Conservation (phyloP, 2,329 filamentous ascomycete genomes). For the Plectosphaerella cucumerina region DNA sequence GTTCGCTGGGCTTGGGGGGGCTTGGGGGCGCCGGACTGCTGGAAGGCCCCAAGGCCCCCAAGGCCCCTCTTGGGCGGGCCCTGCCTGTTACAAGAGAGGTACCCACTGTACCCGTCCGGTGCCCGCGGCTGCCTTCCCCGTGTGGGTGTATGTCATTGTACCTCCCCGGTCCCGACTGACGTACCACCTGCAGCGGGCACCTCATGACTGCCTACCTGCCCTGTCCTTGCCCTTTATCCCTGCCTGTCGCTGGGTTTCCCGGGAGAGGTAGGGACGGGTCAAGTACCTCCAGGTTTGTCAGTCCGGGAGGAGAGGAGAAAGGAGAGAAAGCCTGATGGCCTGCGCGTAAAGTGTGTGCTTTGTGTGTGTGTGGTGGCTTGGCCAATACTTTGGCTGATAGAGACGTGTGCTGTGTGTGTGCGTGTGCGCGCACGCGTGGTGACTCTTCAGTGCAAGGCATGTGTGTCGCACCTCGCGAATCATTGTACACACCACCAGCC, state of each 20-base stretch:
- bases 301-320: too few species aligned
- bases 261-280: too few species aligned
- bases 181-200: neutral
- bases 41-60: neutral
- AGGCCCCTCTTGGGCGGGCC: neutral
- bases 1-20: neutral
- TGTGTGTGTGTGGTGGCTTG: neutral
- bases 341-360: too few species aligned
- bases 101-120: neutral
- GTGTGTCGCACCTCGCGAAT: conserved; percentile 2
- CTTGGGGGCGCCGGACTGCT: neutral
- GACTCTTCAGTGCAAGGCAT: too few species aligned
- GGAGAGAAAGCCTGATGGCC: too few species aligned
- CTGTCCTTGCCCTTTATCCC: conserved; percentile 13
- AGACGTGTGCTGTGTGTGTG: conserved; percentile 2
- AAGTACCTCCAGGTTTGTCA: too few species aligned
- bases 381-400: neutral
- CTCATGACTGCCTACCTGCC: conserved; percentile 10
- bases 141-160: neutral
- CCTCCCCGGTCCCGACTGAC: neutral
- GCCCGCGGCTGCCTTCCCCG: neutral
- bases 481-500: conserved; percentile 1
- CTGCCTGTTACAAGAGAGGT: neutral
- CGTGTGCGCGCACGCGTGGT: too few species aligned
- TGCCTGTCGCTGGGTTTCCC: neutral